Percentiles rank a stretch among this genome's conserved stretches.
These are phyloP conservation scores for Amauroascus verrucosus DNA, from an alignment of 2,329 filamentous ascomycete genomes.

Conservation along the genomic window DNA sequence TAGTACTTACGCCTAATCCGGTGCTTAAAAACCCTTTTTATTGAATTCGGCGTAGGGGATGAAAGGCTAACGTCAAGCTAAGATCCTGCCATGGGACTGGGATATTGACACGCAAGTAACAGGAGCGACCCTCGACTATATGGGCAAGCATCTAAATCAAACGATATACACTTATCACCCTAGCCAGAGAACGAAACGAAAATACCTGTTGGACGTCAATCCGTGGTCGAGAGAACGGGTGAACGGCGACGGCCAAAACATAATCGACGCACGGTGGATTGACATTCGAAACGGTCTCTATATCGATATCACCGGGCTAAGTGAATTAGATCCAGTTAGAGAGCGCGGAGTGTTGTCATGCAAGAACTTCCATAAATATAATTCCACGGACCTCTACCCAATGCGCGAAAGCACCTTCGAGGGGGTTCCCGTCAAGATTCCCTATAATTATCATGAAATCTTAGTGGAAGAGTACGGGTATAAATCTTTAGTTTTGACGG, in stretches of 20 bases:
- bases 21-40: background rate
- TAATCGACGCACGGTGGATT: constrained; percentile 79
- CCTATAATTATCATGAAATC: constrained; percentile 38
- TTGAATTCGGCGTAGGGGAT: background rate
- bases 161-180: constrained; percentile 46
- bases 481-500: constrained; percentile 26
- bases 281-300: constrained; percentile 66
- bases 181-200: constrained; percentile 36
- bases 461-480: constrained; percentile 33
- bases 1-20: constrained; percentile 7
- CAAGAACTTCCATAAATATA: constrained; percentile 69
- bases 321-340: constrained; percentile 51
- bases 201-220: constrained; percentile 69
- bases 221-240: constrained; percentile 54
- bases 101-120: constrained; percentile 75
- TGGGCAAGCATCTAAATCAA: constrained; percentile 58
- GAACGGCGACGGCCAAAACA: constrained; percentile 59
- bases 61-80: background rate
- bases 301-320: constrained; percentile 71
- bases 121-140: constrained; percentile 52
- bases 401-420: constrained; percentile 65
- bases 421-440: constrained; percentile 59
- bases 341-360: constrained; percentile 62
- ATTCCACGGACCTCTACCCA: constrained; percentile 62
- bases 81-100: constrained; percentile 73